phyloP scores from a whole-genome alignment of 1,284 basidiomycete genomes.

The Gomphus sp. region DNA sequence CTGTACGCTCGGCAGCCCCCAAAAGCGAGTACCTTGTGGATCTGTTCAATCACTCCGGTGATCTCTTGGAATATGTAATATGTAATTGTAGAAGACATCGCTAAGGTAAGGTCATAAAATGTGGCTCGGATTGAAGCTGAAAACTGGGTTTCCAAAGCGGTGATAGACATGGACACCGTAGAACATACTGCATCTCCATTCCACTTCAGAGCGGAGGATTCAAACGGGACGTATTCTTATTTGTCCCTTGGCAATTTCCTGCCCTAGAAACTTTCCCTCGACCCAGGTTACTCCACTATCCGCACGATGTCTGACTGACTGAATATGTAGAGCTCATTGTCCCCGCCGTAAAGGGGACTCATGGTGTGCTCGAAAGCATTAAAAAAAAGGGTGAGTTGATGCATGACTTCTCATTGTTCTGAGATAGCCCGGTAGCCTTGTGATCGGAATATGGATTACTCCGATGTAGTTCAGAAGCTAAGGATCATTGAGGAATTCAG shows the following conservation, averaged over 20 bases:
- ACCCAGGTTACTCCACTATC: too few relatives aligned
- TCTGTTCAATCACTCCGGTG: slow-evolving; percentile 27
- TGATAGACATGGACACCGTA: slow-evolving; percentile 56
- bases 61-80: slow-evolving; percentile 32
- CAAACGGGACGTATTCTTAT: slow-evolving; percentile 23
- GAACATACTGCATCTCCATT: slow-evolving; percentile 49
- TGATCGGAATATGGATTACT: not conserved
- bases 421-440: not conserved
- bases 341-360: slow-evolving; percentile 57
- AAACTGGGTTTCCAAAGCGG: slow-evolving; percentile 24
- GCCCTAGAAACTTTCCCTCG: too few relatives aligned
- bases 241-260: not conserved
- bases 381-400: slow-evolving; percentile 35
- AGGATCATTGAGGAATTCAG: slow-evolving; percentile 15
- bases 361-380: slow-evolving; percentile 45
- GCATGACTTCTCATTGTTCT: not conserved
- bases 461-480: not conserved
- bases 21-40: slow-evolving; percentile 40
- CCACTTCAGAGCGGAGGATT: slow-evolving; percentile 26
- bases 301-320: not conserved
- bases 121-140: too few relatives aligned
- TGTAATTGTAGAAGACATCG: slow-evolving; percentile 38
- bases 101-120: slow-evolving; percentile 16
- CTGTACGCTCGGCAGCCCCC: slow-evolving; percentile 36
- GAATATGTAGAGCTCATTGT: slow-evolving; percentile 36